These are phyloP conservation scores for Barbarea vulgaris DNA, from an alignment of 345 rosid species.

Conservation along the genomic window DNA sequence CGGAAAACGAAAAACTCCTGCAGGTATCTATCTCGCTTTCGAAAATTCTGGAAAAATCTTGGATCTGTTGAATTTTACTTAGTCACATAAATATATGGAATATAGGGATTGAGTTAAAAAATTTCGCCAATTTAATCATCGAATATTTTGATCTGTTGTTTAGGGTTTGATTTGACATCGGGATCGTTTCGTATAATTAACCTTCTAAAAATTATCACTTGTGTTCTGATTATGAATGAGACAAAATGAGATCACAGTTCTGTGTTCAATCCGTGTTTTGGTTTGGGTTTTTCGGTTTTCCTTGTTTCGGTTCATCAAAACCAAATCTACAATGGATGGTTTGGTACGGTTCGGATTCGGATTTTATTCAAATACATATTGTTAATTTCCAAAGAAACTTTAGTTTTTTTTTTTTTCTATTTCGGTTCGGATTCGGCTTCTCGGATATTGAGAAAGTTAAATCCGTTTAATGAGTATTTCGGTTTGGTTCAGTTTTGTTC, in stretches of 20 bases:
- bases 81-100: background rate
- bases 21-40: conserved; percentile 14
- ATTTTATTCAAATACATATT: too few species aligned
- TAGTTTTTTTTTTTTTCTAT: too few species aligned
- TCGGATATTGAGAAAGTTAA: too few species aligned
- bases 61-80: conserved; percentile 2
- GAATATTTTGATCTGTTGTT: background rate
- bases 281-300: too few species aligned
- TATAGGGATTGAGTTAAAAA: background rate
- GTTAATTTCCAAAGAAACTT: too few species aligned
- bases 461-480: too few species aligned
- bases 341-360: too few species aligned
- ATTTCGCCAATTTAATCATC: background rate
- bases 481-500: too few species aligned
- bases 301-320: too few species aligned
- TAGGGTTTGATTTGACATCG: background rate
- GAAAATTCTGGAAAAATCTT: background rate
- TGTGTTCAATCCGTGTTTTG: too few species aligned
- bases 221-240: background rate
- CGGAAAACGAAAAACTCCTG: conserved; percentile 44
- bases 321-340: too few species aligned
- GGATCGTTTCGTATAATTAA: background rate
- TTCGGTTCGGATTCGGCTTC: too few species aligned
- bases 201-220: background rate
- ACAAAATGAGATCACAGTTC: background rate